Conservation (phyloP, 345 rosid species). For the Geranium brycei region DNA sequence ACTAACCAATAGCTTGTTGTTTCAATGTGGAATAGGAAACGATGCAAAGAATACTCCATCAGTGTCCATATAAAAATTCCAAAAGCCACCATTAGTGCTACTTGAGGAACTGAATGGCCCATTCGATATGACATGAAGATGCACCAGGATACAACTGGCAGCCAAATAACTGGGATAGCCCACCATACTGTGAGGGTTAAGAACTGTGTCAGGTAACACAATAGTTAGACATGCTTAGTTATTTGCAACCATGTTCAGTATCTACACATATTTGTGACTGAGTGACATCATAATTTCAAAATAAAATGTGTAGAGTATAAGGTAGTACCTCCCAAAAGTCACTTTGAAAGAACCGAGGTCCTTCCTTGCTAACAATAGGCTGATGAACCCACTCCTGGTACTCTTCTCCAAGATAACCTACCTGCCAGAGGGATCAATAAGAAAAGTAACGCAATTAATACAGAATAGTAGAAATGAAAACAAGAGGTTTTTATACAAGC, state of each 20-base stretch:
- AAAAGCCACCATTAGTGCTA: slow-evolving; percentile 21
- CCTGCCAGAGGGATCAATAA: slow-evolving; percentile 16
- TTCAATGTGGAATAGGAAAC: slow-evolving; percentile 60
- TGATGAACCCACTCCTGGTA: slow-evolving; percentile 76
- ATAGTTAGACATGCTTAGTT: not conserved
- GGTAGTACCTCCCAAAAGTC: slow-evolving; percentile 46
- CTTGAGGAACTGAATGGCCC: slow-evolving; percentile 36
- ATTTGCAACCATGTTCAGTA: not conserved
- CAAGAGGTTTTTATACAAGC: no score
- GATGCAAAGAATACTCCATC: slow-evolving; percentile 55
- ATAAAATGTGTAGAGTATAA: not conserved
- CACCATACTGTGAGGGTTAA: slow-evolving; percentile 70
- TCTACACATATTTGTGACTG: no score
- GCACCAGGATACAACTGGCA: slow-evolving; percentile 45
- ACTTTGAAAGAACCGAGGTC: slow-evolving; percentile 56
- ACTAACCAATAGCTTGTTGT: slow-evolving; percentile 51
- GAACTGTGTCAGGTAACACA: slow-evolving; percentile 24
- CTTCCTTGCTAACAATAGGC: slow-evolving; percentile 56
- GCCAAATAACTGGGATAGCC: slow-evolving; percentile 64
- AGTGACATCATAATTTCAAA: not conserved
- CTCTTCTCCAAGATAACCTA: slow-evolving; percentile 71
- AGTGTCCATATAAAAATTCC: slow-evolving; percentile 63
- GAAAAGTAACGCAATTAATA: not conserved
- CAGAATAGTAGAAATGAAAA: no score
- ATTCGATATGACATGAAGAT: slow-evolving; percentile 24